phyloP scores from a whole-genome alignment of 371 early-diverging fungal genomes.

The Thermomucor indicae-seudaticae region DNA sequence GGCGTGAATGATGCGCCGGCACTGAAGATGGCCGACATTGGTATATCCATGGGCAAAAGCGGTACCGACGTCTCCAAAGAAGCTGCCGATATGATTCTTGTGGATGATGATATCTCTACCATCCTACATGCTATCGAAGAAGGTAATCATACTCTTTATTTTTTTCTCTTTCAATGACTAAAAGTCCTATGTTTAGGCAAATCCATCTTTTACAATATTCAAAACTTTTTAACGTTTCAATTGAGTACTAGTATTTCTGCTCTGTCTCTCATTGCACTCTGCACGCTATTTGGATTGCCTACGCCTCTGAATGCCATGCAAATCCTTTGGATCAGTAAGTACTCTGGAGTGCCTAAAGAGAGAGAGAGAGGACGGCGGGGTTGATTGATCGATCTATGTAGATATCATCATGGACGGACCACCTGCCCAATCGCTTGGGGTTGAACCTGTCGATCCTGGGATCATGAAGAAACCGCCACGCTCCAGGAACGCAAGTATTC shows the following conservation, averaged over 20 bases:
- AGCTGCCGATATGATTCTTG: slow-evolving; percentile 91
- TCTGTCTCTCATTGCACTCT: slow-evolving; percentile 79
- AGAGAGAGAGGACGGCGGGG: too few relatives aligned
- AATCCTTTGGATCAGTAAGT: slow-evolving; percentile 93
- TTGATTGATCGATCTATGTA: slow-evolving; percentile 16
- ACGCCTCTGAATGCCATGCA: slow-evolving; percentile 97
- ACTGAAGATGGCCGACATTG: slow-evolving; percentile 84
- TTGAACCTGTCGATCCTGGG: slow-evolving; percentile 82
- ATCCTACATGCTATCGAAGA: slow-evolving; percentile 87
- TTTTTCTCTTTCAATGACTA: background rate
- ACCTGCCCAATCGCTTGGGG: slow-evolving; percentile 87
- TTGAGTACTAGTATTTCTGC: slow-evolving; percentile 84
- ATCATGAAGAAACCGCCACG: slow-evolving; percentile 85
- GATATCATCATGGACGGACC: slow-evolving; percentile 94
- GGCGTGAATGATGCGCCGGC: slow-evolving; percentile 97
- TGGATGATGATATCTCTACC: slow-evolving; percentile 83
- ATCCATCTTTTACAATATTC: slow-evolving; percentile 89
- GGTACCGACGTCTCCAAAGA: slow-evolving; percentile 92
- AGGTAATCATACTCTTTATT: slow-evolving; percentile 40
- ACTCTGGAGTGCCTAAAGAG: too few relatives aligned
- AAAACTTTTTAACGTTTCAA: slow-evolving; percentile 89
- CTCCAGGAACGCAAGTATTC: slow-evolving; percentile 65
- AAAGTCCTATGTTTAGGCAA: slow-evolving; percentile 49
- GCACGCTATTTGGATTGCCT: slow-evolving; percentile 82
- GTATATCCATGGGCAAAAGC: slow-evolving; percentile 87